Conservation (phyloP, 257 asterid genomes). For the Penstemon eatonii region DNA sequence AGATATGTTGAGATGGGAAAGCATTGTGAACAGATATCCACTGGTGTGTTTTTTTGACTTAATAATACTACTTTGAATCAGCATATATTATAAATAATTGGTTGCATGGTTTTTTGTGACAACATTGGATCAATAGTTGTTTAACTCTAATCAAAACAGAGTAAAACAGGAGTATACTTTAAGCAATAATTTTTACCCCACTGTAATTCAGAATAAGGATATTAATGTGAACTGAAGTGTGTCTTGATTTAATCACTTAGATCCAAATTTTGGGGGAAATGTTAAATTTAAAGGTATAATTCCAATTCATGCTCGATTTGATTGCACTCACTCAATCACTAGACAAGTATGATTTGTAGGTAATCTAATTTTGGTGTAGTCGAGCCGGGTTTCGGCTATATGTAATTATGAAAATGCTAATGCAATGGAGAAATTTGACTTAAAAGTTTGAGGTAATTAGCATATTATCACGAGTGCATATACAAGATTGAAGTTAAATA, state of each 20-base stretch:
- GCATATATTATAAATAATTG: slow-evolving; percentile 11
- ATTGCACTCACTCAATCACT: no score
- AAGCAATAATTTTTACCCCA: slow-evolving; percentile 8
- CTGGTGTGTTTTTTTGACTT: slow-evolving; percentile 24
- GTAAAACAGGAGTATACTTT: not conserved
- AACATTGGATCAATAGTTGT: slow-evolving; percentile 23
- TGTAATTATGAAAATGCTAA: no score
- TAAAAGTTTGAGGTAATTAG: not conserved
- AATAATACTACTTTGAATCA: not conserved
- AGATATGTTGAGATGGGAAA: no score
- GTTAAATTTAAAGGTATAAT: no score
- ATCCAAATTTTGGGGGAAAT: not conserved
- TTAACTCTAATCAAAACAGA: slow-evolving; percentile 22
- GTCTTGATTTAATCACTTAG: not conserved
- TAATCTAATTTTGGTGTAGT: no score
- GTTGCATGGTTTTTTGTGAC: slow-evolving; percentile 34
- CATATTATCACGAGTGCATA: not conserved
- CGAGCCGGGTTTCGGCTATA: no score
- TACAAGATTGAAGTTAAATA: no score
- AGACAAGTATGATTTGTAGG: no score
- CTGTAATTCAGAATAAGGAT: no score
- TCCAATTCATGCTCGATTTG: no score
- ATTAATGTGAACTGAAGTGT: not conserved
- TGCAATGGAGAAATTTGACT: no score
- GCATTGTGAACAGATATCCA: not conserved